Conservation (phyloP, 768 basidiomycete genomes). For the Pleurotus djamor region DNA sequence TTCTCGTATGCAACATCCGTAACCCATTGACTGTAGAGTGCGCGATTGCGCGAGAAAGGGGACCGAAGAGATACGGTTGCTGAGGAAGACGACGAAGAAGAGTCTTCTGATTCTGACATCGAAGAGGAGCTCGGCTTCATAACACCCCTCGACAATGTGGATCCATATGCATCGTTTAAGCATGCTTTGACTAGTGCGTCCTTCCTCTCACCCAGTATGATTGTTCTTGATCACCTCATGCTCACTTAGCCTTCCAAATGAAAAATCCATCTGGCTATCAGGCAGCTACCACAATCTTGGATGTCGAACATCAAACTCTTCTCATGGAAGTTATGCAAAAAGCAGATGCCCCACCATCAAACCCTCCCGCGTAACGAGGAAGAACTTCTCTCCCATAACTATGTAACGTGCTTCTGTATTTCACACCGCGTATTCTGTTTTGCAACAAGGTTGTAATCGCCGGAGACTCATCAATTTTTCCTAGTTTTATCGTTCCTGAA, state of each 20-base stretch:
- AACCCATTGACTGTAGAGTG: slow-evolving; percentile 43
- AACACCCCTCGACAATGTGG: slow-evolving; percentile 77
- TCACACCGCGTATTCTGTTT: neutral
- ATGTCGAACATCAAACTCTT: slow-evolving; percentile 73
- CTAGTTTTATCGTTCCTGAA: too few species aligned
- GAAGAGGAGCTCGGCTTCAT: slow-evolving; percentile 86
- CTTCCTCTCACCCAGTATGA: neutral
- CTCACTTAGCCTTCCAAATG: slow-evolving; percentile 65
- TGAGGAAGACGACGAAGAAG: slow-evolving; percentile 51
- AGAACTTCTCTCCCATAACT: neutral
- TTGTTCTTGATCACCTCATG: neutral
- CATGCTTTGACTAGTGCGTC: slow-evolving; percentile 70
- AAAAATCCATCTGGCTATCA: slow-evolving; percentile 70
- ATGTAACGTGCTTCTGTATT: neutral
- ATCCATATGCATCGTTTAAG: slow-evolving; percentile 80
- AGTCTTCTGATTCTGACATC: slow-evolving; percentile 44
- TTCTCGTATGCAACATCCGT: neutral
- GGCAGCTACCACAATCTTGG: slow-evolving; percentile 67
- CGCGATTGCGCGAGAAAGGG: slow-evolving; percentile 65
- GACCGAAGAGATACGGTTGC: slow-evolving; percentile 50
- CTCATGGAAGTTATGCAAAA: slow-evolving; percentile 85
- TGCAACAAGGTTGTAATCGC: too few species aligned
- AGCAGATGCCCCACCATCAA: slow-evolving; percentile 43
- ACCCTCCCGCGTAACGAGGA: slow-evolving; percentile 9
- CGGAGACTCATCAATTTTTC: too few species aligned